Evolutionary conservation across 1,284 basidiomycete species (phyloP).

Genomic region (Sporisorium exsertum): DNA sequence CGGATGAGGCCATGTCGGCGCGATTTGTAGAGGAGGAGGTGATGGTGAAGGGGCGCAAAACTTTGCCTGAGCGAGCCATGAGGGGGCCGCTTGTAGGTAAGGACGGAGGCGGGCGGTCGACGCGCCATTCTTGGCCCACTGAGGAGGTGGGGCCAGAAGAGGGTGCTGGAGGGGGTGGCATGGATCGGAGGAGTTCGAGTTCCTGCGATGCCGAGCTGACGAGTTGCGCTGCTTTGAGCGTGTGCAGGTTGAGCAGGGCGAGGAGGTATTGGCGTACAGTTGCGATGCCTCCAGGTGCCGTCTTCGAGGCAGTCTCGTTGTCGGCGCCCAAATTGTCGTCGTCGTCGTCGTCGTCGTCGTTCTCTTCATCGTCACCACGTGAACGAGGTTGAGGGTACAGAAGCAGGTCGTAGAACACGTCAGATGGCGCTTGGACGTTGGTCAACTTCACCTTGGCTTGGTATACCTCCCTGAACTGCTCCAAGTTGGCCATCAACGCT

Average conservation of each 20-base stretch:
- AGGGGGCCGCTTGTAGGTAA: conserved; percentile 49
- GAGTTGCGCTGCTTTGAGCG: conserved; percentile 25
- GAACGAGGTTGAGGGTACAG: conserved; percentile 18
- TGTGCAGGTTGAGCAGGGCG: conserved; percentile 59
- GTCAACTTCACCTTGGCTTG: conserved; percentile 12
- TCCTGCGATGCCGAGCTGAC: conserved; percentile 56
- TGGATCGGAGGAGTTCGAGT: conserved; percentile 51
- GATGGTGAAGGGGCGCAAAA: conserved; percentile 65
- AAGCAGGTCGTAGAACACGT: conserved; percentile 52
- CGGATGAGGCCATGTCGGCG: conserved; percentile 79
- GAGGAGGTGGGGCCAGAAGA: not conserved
- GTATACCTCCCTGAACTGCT: conserved; percentile 45
- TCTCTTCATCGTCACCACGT: conserved; percentile 19
- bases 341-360: conserved; percentile 53
- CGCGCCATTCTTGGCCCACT: conserved; percentile 49
- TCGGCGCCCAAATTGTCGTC: conserved; percentile 29
- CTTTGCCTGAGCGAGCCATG: conserved; percentile 57
- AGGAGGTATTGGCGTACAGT: conserved; percentile 58
- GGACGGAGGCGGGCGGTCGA: conserved; percentile 35
- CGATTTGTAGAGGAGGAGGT: conserved; percentile 20
- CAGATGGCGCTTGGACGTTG: conserved; percentile 9
- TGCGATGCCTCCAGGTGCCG: conserved; percentile 29
- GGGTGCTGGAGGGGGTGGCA: conserved; percentile 45
- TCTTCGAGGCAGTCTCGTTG: not conserved
- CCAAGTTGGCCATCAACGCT: conserved; percentile 46